These are phyloP conservation scores for Euptelea pleiosperma DNA, from an alignment of 164 flowering plant genomes.

Conservation along the genomic window DNA sequence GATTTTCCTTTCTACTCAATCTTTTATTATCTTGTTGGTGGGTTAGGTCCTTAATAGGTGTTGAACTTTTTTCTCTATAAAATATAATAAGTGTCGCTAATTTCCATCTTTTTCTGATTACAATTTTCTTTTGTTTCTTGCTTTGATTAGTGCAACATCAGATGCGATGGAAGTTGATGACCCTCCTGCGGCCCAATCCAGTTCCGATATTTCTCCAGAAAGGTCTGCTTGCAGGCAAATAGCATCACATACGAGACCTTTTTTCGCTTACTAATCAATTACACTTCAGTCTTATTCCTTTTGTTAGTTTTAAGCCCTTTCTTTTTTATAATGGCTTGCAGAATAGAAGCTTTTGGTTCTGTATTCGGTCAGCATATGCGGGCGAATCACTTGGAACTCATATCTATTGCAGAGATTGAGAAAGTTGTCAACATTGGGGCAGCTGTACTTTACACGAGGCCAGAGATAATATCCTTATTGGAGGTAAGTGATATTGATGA, in stretches of 20 bases:
- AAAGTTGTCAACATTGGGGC: conserved; percentile 54
- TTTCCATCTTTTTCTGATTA: background rate
- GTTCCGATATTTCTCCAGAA: conserved; percentile 38
- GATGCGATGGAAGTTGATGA: conserved; percentile 92
- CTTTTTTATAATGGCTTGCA: conserved; percentile 28
- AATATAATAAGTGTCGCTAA: background rate
- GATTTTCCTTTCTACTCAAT: too few relatives aligned
- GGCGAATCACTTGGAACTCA: conserved; percentile 62
- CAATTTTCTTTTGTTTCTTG: conserved; percentile 11
- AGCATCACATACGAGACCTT: background rate
- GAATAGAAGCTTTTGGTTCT: conserved; percentile 71
- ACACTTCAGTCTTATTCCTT: background rate
- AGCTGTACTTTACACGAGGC: conserved; percentile 47
- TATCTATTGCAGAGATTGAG: conserved; percentile 67
- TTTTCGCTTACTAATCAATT: background rate
- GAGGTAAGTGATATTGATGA: conserved; percentile 41
- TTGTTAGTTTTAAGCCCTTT: background rate
- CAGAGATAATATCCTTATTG: conserved; percentile 57
- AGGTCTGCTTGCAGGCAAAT: conserved; percentile 41
- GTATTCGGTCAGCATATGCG: conserved; percentile 71
- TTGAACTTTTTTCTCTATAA: too few relatives aligned
- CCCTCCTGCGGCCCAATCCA: conserved; percentile 38
- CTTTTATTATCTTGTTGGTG: too few relatives aligned
- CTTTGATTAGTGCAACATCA: conserved; percentile 30
- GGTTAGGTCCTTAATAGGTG: too few relatives aligned